Percentiles rank a stretch among this genome's conserved stretches.
These are phyloP conservation scores for Galeopsis tetrahit DNA, from an alignment of 257 asterid genomes.

Conservation along the genomic window DNA sequence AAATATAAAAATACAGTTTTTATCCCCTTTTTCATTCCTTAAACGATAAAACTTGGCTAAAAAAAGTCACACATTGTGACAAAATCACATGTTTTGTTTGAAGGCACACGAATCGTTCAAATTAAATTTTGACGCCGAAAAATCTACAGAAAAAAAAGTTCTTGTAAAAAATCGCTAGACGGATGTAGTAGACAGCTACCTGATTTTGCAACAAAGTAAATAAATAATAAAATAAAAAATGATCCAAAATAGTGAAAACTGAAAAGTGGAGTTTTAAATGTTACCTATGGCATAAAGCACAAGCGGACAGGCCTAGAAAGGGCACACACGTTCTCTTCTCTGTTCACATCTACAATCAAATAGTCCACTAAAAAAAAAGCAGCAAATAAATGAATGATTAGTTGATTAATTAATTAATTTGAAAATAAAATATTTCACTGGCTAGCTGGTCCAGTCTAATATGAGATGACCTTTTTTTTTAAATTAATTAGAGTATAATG, in stretches of 20 bases:
- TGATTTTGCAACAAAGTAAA: no score
- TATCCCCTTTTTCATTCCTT: no score
- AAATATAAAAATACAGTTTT: no score
- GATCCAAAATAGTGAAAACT: neutral
- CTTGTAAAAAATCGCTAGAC: no score
- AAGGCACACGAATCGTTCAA: no score
- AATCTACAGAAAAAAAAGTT: no score
- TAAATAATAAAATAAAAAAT: no score
- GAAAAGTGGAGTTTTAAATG: neutral
- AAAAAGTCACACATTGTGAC: no score
- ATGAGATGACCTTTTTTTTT: neutral
- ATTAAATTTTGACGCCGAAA: no score
- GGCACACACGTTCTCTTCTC: constrained; percentile 24
- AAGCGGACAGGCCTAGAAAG: constrained; percentile 26
- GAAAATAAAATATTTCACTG: neutral
- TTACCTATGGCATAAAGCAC: constrained; percentile 4
- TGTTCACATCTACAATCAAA: constrained; percentile 11
- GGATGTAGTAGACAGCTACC: no score
- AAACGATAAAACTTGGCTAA: no score
- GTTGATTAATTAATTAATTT: neutral
- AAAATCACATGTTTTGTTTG: no score
- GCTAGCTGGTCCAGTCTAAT: neutral
- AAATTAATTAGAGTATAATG: neutral
- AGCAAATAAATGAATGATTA: neutral
- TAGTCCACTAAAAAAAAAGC: neutral